Conservation (phyloP, 768 basidiomycete species). For the Termitomyces sp. region DNA sequence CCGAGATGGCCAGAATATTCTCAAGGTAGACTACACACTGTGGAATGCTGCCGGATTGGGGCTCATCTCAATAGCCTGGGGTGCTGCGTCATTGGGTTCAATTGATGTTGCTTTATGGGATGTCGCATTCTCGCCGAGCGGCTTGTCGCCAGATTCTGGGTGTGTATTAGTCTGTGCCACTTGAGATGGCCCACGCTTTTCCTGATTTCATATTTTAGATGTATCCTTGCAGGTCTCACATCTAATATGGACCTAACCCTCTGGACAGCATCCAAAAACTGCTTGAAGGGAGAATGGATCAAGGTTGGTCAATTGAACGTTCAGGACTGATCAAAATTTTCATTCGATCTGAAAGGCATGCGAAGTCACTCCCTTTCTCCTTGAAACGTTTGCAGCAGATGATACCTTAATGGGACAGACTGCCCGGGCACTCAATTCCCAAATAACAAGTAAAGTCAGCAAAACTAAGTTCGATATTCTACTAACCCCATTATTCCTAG, state of each 20-base stretch:
- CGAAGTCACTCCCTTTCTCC: conserved; percentile 52
- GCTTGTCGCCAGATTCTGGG: conserved; percentile 58
- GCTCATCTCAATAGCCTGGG: conserved; percentile 54
- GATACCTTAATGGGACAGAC: conserved; percentile 16
- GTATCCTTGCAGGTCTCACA: conserved; percentile 62
- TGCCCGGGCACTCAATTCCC: conserved; percentile 43
- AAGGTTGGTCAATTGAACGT: conserved; percentile 35
- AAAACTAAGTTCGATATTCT: background rate
- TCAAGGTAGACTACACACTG: conserved; percentile 33
- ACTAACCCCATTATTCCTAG: conserved; percentile 32
- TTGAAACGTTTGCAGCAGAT: conserved; percentile 26
- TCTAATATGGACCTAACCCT: conserved; percentile 75
- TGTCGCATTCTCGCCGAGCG: conserved; percentile 66
- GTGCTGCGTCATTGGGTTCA: conserved; percentile 63
- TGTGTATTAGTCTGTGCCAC: conserved; percentile 22
- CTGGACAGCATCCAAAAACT: conserved; percentile 65
- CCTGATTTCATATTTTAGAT: conserved; percentile 36
- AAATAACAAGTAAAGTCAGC: conserved; percentile 39
- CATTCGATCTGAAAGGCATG: conserved; percentile 35
- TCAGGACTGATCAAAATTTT: background rate
- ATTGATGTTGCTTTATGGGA: conserved; percentile 62
- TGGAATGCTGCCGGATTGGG: background rate
- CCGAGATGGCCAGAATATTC: conserved; percentile 47
- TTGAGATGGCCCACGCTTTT: background rate
- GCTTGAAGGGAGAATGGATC: conserved; percentile 69